Evolutionary conservation across 208 protist species (phyloP).

Genomic region (Wallacemonas sp.): DNA sequence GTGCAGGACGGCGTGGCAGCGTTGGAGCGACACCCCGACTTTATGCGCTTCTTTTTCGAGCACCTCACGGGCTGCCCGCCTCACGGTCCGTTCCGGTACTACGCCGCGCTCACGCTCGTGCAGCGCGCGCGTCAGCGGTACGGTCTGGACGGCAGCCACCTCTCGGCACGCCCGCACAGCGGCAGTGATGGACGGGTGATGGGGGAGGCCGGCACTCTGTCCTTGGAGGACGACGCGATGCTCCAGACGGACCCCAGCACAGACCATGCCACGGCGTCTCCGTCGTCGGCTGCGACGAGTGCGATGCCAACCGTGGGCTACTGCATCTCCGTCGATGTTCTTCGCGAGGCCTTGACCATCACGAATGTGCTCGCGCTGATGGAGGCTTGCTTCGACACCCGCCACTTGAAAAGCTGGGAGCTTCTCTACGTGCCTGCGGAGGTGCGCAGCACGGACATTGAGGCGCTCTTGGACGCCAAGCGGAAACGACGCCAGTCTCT

Average conservation of each 20-base stretch:
- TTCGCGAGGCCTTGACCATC: conserved; percentile 39
- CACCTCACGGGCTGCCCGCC: conserved; percentile 71
- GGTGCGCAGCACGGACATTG: conserved; percentile 61
- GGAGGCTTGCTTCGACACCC: conserved; percentile 60
- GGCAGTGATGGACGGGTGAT: background rate
- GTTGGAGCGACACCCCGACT: conserved; percentile 53
- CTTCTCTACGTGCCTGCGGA: conserved; percentile 79
- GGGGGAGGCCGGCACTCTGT: conserved; percentile 2
- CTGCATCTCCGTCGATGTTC: background rate
- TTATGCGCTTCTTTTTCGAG: conserved; percentile 75
- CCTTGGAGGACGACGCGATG: too few relatives aligned
- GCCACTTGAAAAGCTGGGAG: conserved; percentile 67
- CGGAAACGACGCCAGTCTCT: background rate
- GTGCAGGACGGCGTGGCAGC: conserved; percentile 18
- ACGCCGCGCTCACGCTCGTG: conserved; percentile 68
- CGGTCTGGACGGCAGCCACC: conserved; percentile 4
- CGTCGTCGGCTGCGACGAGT: too few relatives aligned
- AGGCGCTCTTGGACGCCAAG: conserved; percentile 33
- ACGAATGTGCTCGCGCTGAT: conserved; percentile 62
- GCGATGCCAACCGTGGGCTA: too few relatives aligned
- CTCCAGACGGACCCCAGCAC: too few relatives aligned
- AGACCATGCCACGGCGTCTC: too few relatives aligned
- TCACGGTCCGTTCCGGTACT: conserved; percentile 71
- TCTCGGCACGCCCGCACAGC: background rate
- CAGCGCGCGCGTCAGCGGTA: conserved; percentile 44